Evolutionary conservation across 208 protist genomes (phyloP).

Genomic region (Leishmania martiniquensis): DNA sequence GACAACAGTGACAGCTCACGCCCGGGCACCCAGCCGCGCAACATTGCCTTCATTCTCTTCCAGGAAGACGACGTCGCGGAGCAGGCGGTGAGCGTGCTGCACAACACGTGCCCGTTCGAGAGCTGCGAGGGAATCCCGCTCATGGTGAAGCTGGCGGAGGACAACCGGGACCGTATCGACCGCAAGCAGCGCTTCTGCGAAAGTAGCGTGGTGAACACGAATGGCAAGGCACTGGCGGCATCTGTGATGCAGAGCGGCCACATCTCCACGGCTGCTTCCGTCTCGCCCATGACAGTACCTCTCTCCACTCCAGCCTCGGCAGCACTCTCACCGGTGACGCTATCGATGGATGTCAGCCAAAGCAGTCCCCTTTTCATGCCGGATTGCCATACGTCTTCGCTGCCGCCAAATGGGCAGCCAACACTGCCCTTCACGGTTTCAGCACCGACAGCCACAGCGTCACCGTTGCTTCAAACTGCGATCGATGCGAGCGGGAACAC

Average conservation of each 20-base stretch:
- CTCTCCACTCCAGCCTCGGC: slow-evolving; percentile 20
- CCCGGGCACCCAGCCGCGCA: slow-evolving; percentile 32
- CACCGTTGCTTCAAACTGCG: slow-evolving; percentile 23
- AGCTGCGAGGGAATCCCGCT: slow-evolving; percentile 60
- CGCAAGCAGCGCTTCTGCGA: slow-evolving; percentile 34
- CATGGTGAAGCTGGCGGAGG: slow-evolving; percentile 73
- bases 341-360: slow-evolving; percentile 14
- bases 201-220: not conserved
- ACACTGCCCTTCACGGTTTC: slow-evolving; percentile 11
- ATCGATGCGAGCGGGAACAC: slow-evolving; percentile 24
- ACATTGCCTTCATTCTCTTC: slow-evolving; percentile 84
- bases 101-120: slow-evolving; percentile 69
- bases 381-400: slow-evolving; percentile 9
- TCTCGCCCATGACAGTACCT: slow-evolving; percentile 12
- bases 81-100: slow-evolving; percentile 47
- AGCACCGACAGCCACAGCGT: not conserved
- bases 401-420: slow-evolving; percentile 8
- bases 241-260: slow-evolving; percentile 4
- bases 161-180: slow-evolving; percentile 56
- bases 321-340: slow-evolving; percentile 17
- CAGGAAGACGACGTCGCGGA: slow-evolving; percentile 59
- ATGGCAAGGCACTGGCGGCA: not conserved
- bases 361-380: not conserved
- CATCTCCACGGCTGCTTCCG: not conserved
- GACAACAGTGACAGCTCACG: slow-evolving; percentile 12